phyloP scores from a whole-genome alignment of 768 basidiomycete genomes.

The Kwoniella heveanensis region DNA sequence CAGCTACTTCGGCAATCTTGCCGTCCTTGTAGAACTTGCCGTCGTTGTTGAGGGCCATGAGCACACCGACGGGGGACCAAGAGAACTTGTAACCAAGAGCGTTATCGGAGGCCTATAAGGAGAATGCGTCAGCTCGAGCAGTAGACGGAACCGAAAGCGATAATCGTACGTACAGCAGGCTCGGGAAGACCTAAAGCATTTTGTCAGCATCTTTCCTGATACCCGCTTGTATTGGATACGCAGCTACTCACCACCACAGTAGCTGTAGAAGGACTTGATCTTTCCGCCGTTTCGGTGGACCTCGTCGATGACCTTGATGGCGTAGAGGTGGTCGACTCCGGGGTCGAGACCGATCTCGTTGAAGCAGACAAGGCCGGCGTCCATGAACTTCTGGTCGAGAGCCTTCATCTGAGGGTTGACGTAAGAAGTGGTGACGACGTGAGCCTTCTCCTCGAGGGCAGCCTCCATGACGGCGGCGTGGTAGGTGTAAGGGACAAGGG shows the following conservation, averaged over 20 bases:
- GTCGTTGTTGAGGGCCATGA: slow-evolving; percentile 88
- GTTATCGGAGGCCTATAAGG: slow-evolving; percentile 75
- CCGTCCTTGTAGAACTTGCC: slow-evolving; percentile 76
- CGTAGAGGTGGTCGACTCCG: slow-evolving; percentile 51
- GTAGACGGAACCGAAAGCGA: neutral
- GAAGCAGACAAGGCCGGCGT: slow-evolving; percentile 88
- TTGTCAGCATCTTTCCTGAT: neutral
- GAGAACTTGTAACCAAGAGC: slow-evolving; percentile 99
- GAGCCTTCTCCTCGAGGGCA: slow-evolving; percentile 81
- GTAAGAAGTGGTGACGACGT: slow-evolving; percentile 96
- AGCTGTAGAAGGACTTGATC: slow-evolving; percentile 70
- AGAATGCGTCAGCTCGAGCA: too few relatives aligned
- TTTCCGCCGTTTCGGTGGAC: slow-evolving; percentile 94
- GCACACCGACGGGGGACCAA: slow-evolving; percentile 94
- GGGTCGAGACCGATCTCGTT: slow-evolving; percentile 91
- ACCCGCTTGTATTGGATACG: neutral
- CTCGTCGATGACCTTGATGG: slow-evolving; percentile 65
- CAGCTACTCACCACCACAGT: slow-evolving; percentile 72
- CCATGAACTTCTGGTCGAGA: slow-evolving; percentile 75
- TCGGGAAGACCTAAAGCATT: slow-evolving; percentile 66
- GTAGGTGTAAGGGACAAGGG: slow-evolving; percentile 91
- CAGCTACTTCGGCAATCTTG: slow-evolving; percentile 68
- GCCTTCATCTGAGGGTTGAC: slow-evolving; percentile 87
- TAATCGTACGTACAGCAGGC: slow-evolving; percentile 28
- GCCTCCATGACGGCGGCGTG: slow-evolving; percentile 89